phyloP scores from a whole-genome alignment of 2,329 filamentous ascomycete species.

The Aspergillus cejpii region DNA sequence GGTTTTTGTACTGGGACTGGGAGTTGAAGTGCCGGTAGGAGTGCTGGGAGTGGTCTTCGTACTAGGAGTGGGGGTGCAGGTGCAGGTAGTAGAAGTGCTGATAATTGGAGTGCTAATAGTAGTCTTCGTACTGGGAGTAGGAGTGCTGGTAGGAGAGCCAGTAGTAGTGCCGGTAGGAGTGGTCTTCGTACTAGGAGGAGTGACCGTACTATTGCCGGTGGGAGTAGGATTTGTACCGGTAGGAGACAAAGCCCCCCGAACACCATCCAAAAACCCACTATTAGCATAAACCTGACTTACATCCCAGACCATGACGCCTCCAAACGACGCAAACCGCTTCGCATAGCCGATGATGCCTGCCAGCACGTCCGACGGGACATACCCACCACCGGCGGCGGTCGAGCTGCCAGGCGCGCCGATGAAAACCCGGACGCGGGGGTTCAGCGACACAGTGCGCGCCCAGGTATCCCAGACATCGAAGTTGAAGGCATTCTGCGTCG shows the following conservation, averaged over 20 bases:
- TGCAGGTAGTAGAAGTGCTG: background rate
- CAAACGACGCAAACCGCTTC: conserved; percentile 54
- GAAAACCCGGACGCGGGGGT: conserved; percentile 55
- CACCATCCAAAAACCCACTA: conserved; percentile 47
- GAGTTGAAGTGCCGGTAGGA: background rate
- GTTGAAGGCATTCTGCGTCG: conserved; percentile 53
- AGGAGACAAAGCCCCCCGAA: too few species aligned
- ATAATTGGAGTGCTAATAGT: too few species aligned
- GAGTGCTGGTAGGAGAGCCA: background rate
- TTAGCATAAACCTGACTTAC: conserved; percentile 55
- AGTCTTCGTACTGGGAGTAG: background rate
- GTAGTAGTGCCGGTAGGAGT: too few species aligned
- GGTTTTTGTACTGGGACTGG: background rate
- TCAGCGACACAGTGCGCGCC: conserved; percentile 53
- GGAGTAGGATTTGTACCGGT: background rate
- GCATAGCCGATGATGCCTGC: conserved; percentile 48
- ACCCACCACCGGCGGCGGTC: conserved; percentile 51
- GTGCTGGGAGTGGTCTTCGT: background rate
- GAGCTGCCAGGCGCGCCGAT: conserved; percentile 54
- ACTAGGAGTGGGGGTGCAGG: too few species aligned
- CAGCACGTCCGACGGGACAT: conserved; percentile 46
- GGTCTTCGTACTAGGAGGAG: too few species aligned
- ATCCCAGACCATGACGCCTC: conserved; percentile 66
- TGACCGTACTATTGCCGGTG: too few species aligned
- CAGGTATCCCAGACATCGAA: conserved; percentile 59